These are phyloP conservation scores for Cinchona pubescens DNA, from an alignment of 257 asterid species.

Conservation along the genomic window DNA sequence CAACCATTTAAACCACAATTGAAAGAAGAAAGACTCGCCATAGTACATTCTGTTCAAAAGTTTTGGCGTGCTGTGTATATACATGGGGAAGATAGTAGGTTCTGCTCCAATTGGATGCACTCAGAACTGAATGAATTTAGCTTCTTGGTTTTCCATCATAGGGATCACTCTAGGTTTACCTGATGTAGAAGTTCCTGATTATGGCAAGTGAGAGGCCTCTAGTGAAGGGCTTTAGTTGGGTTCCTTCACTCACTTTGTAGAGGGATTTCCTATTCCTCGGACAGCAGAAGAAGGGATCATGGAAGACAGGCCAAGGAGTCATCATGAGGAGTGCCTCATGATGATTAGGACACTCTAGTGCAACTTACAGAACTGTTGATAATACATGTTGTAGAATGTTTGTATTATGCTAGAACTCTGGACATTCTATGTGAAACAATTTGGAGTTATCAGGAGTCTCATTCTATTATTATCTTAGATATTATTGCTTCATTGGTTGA, in stretches of 20 bases:
- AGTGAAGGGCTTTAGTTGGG: neutral
- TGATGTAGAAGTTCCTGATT: neutral
- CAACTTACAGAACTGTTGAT: neutral
- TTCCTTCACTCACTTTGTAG: neutral
- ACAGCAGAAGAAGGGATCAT: neutral
- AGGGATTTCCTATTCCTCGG: neutral
- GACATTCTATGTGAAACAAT: neutral
- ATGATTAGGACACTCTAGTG: neutral
- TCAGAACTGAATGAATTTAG: neutral
- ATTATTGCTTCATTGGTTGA: neutral
- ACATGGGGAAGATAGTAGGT: neutral
- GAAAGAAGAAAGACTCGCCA: too few relatives aligned
- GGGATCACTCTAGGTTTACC: neutral
- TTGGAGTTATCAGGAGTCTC: neutral
- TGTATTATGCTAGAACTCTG: neutral
- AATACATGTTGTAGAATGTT: neutral
- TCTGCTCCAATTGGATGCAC: neutral
- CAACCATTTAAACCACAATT: too few relatives aligned
- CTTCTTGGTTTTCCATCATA: neutral
- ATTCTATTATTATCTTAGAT: neutral
- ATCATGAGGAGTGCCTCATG: neutral
- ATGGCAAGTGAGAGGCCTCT: neutral
- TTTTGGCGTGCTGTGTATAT: too few relatives aligned
- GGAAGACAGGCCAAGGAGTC: neutral
- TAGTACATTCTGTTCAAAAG: too few relatives aligned